Base-by-base conservation (phyloP, 1,284 basidiomycete species). In the Sporisorium scitamineum region DNA sequence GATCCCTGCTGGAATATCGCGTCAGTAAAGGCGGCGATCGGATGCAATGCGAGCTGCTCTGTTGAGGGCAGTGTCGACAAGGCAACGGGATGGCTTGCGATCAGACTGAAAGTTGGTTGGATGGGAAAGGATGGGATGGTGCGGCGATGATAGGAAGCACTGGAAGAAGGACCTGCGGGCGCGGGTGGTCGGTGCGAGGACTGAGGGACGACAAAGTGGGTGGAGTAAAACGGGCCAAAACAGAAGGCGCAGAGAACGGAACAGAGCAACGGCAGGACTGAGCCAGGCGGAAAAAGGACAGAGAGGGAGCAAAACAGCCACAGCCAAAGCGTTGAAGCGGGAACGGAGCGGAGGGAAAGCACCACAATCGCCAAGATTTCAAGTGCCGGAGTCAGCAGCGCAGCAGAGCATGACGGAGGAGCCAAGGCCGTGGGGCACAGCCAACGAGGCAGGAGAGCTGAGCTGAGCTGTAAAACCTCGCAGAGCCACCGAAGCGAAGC, bases 171-270 rank as follows among this genome's bases (percentile, higher is more conserved):
- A 54, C 22, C 27, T 37, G 45, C 29, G 22, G 54, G 24, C 42
- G 56, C 32, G n/a, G 61, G 60, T 71, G 69, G 69, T 60, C 69
- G 69, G 69, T 70, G 69, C 69, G 69, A 58, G 70, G 53, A 34
- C 44, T 20, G 41, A 32, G 45, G 39, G 29, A 31, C 44, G 55
- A 39, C 26, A 44, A 26, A 14, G 24, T 26, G 53, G 44, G 53
- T 44, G 50, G 57, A 48, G 54, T 32, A 50, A 51, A 24, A 47
- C 26, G 51, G 51, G 51, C 32, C 51, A 45, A 34, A 52, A n/a
- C 18, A 27, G n/a, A 26, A 32, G 24, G 37, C 14, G 45, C n/a
- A n/a, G n/a, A n/a, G n/a, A n/a, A n/a, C n/a, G n/a, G n/a, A 52
- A n/a, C 18, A 27, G n/a, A 26, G 26, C 45, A 22, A 34, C n/a